Evolutionary conservation across 306 rosid species (phyloP).

Genomic region (Ziziphus jujuba): DNA sequence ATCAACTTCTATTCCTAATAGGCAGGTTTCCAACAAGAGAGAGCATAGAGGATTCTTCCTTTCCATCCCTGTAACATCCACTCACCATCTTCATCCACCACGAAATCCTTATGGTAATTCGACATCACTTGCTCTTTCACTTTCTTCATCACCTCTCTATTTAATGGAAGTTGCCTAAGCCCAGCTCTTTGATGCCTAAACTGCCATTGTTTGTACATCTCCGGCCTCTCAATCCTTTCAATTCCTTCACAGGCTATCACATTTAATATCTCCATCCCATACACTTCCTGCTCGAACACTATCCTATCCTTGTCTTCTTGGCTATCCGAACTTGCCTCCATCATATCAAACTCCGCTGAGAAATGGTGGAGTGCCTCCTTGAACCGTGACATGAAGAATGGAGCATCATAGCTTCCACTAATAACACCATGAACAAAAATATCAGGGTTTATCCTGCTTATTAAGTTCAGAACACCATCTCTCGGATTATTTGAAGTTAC

Average conservation of each 20-base stretch:
- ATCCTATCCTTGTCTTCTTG: no score
- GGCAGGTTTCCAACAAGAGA: constrained; percentile 27
- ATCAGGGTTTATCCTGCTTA: constrained; percentile 58
- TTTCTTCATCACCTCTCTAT: constrained; percentile 16
- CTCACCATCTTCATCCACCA: constrained; percentile 22
- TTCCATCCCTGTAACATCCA: constrained; percentile 43
- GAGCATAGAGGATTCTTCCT: constrained; percentile 25
- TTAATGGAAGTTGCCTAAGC: constrained; percentile 25
- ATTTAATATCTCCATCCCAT: constrained; percentile 19
- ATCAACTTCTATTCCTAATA: no score
- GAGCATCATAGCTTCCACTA: constrained; percentile 44
- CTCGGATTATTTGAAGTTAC: constrained; percentile 43
- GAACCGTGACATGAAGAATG: constrained; percentile 31
- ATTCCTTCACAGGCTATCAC: constrained; percentile 32
- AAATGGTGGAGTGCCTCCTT: constrained; percentile 30
- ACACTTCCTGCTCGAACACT: constrained; percentile 26
- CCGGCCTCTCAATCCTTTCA: constrained; percentile 32
- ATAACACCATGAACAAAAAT: constrained; percentile 58
- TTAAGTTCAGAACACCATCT: constrained; percentile 56
- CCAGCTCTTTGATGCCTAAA: constrained; percentile 27
- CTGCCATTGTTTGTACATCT: constrained; percentile 36
- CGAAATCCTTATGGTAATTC: constrained; percentile 19
- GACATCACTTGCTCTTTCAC: constrained; percentile 17
- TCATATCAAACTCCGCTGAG: constrained; percentile 26
- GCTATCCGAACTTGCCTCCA: constrained; percentile 10